A percentile compares a stretch with the other conserved stretches of the same genome.
These are phyloP conservation scores for Apiospora hydei DNA, from an alignment of 2,329 filamentous ascomycete species.

Conservation along the genomic window DNA sequence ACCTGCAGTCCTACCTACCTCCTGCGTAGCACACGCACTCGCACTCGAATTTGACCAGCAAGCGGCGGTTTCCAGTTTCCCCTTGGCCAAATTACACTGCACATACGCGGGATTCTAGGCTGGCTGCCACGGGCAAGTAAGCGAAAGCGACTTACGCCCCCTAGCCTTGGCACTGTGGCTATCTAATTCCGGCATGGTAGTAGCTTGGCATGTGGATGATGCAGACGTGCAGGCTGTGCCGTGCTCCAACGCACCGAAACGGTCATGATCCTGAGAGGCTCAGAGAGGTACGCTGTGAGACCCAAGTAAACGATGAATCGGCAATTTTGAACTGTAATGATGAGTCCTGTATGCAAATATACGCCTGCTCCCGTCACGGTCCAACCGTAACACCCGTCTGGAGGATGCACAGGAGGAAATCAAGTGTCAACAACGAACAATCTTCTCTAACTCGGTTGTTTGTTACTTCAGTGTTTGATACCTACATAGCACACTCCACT, in stretches of 20 bases:
- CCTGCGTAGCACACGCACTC: slow-evolving; percentile 1
- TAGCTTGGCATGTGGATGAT: slow-evolving; percentile 20
- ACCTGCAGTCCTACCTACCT: too few species aligned
- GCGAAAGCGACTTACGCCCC: slow-evolving; percentile 10
- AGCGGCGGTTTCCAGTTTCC: not conserved
- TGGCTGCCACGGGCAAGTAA: slow-evolving; percentile 1
- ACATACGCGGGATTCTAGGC: not conserved
- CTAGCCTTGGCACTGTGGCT: not conserved
- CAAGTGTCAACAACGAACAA: slow-evolving; percentile 4
- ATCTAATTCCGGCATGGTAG: not conserved
- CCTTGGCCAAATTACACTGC: slow-evolving; percentile 1
- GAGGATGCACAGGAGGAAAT: not conserved
- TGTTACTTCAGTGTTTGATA: not conserved
- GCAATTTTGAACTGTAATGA: not conserved
- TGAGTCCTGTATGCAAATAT: not conserved
- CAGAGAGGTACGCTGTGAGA: not conserved
- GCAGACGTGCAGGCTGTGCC: not conserved
- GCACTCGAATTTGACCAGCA: not conserved
- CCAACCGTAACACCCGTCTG: slow-evolving; percentile 1
- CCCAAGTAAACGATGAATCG: slow-evolving; percentile 6
- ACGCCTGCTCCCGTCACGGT: not conserved
- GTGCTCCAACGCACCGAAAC: slow-evolving; percentile 6
- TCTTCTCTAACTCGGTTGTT: not conserved
- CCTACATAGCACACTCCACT: not conserved
- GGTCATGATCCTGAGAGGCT: not conserved